Base-by-base conservation (phyloP, 768 basidiomycete species). In the Tulasnella sp. region DNA sequence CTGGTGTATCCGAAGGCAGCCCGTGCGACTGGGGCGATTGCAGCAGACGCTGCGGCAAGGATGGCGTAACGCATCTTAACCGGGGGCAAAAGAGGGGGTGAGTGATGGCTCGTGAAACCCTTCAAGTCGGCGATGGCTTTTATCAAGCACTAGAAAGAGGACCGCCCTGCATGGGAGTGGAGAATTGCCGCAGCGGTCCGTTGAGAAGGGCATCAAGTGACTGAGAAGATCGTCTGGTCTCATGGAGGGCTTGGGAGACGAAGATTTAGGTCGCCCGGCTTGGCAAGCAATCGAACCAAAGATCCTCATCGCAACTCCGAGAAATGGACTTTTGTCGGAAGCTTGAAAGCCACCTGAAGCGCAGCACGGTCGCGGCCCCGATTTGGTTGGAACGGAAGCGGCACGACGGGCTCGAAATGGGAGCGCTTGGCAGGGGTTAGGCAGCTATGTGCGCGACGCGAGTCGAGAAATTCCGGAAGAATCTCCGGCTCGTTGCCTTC, bases 1-100 rank as follows among this genome's bases (percentile, higher is more conserved):
- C 80, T 83, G 6, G 82, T 83, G 26, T 83, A 80, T 1, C 83
- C 84, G 73, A 85, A 85, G 8, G 83, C 82, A 12, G 83, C 83
- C 16, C 36, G 64, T 22, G 64, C 64, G 22, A 59, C 26, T 12
- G 52, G 52, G 32, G 52, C 52, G 32, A 59, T 12, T 22, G 52
- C 52, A 59, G 52, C 52, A 11, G 52, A 6, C 14, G 52, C 52
- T 59, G 52, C 52, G 16, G 52, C 52, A 12, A 59, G 52, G 32
- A 59, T 59, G 52, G 52, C 22, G 52, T 59, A 59, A 59, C 52
- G 52, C 52, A 59, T 59, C 26, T 32, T 59, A 29, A 16, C 52
- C 26, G 29, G 5, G 16, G 16, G 52, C 16, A 59, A 59, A 59
- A 7, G 52, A 59, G 52, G 52, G 52, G 32, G 22, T 26, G 26